These are phyloP conservation scores for Kondoa malvinella DNA, from an alignment of 768 basidiomycete species.

Conservation along the genomic window DNA sequence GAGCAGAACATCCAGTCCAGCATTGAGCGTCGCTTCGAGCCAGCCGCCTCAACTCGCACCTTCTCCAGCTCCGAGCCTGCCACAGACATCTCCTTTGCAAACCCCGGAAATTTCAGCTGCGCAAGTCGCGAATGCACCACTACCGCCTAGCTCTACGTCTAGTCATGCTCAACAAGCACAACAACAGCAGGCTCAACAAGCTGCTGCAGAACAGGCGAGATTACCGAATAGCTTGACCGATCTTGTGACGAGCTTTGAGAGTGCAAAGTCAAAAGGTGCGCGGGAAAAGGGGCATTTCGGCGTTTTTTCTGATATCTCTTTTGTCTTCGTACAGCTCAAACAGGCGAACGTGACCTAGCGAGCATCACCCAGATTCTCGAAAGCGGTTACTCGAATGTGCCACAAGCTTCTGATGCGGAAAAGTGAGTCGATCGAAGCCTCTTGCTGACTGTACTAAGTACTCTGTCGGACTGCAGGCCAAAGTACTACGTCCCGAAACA, in stretches of 20 bases:
- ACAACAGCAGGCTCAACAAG: constrained; percentile 38
- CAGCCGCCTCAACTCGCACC: constrained; percentile 4
- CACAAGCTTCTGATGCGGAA: constrained; percentile 86
- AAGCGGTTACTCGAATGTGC: constrained; percentile 69
- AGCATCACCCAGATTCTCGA: constrained; percentile 87
- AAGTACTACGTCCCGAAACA: constrained; percentile 92
- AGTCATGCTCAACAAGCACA: constrained; percentile 30
- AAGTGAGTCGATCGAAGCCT: constrained; percentile 42
- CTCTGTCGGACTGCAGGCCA: constrained; percentile 42
- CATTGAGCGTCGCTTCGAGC: constrained; percentile 19
- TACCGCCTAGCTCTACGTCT: background rate
- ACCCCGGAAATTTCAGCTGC: background rate
- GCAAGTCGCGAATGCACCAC: background rate
- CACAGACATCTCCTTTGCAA: constrained; percentile 7
- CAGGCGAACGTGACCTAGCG: constrained; percentile 48
- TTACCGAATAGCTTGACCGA: constrained; percentile 69
- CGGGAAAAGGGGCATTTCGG: too few relatives aligned
- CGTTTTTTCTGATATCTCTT: too few relatives aligned
- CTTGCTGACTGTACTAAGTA: constrained; percentile 3
- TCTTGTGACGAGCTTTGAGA: constrained; percentile 84
- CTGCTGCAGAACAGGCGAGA: constrained; percentile 33
- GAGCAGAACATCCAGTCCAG: constrained; percentile 9
- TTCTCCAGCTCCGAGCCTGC: background rate
- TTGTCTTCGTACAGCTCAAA: constrained; percentile 19
- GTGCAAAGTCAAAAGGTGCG: constrained; percentile 84